Conservation (phyloP, 2,329 filamentous ascomycete species). For the Fusarium sp. region DNA sequence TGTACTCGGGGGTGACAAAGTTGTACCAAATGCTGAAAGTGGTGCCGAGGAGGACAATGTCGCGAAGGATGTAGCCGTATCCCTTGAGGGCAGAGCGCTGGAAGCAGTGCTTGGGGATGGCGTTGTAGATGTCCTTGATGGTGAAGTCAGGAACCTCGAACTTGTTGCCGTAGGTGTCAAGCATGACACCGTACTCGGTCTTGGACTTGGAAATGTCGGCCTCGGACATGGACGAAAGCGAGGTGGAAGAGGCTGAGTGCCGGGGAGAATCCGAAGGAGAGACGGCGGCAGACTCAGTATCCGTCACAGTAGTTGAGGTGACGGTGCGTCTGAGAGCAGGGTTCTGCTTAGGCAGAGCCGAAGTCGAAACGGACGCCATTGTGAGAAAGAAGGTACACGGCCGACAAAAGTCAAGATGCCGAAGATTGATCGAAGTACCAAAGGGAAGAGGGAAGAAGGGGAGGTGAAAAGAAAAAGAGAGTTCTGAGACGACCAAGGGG, state of each 20-base stretch:
- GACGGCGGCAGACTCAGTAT: conserved; percentile 67
- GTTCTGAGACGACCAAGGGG: conserved; percentile 21
- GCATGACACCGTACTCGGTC: conserved; percentile 71
- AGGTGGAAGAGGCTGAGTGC: conserved; percentile 83
- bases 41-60: conserved; percentile 77
- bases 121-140: conserved; percentile 96
- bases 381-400: conserved; percentile 31
- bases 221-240: conserved; percentile 88
- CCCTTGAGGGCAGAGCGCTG: conserved; percentile 83
- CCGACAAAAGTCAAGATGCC: conserved; percentile 40
- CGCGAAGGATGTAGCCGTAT: conserved; percentile 86
- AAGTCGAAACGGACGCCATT: conserved; percentile 64
- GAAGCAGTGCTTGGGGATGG: conserved; percentile 98
- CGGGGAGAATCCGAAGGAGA: conserved; percentile 72
- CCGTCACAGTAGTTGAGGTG: conserved; percentile 62
- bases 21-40: conserved; percentile 92
- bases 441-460: conserved; percentile 15
- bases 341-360: conserved; percentile 58
- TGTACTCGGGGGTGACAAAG: conserved; percentile 86
- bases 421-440: conserved; percentile 14
- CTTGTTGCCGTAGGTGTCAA: conserved; percentile 95
- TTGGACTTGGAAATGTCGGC: conserved; percentile 59
- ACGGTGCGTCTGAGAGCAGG: conserved; percentile 63
- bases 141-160: conserved; percentile 96
- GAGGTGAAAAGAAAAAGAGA: conserved; percentile 14